A percentile compares a stretch with the other conserved stretches of the same genome.
Conservation (phyloP, 805 yeast genomes). For the Torulaspora gathmanii region DNA sequence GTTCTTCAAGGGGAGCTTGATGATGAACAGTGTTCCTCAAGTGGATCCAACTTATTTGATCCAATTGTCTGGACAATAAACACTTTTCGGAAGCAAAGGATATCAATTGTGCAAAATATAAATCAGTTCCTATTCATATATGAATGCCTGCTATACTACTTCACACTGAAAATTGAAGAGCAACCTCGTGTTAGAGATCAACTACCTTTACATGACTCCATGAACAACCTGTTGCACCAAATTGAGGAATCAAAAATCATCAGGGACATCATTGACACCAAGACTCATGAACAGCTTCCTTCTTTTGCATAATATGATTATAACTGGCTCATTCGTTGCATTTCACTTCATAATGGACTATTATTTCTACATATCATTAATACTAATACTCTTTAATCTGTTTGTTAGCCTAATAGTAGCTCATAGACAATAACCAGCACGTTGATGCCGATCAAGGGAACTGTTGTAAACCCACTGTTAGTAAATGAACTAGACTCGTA, state of each 20-base stretch:
- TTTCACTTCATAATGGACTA: constrained; percentile 2
- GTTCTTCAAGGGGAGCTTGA: constrained; percentile 17
- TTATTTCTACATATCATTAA: constrained; percentile 1
- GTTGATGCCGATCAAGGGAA: constrained; percentile 69
- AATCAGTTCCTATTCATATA: constrained; percentile 72
- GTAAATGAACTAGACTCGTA: background rate
- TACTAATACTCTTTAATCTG: background rate
- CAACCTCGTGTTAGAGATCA: background rate
- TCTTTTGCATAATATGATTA: constrained; percentile 1
- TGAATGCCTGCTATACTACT: constrained; percentile 44
- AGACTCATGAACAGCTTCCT: constrained; percentile 10
- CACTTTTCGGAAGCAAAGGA: constrained; percentile 64
- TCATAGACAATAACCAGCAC: constrained; percentile 65
- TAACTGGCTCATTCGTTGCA: background rate
- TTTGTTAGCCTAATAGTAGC: constrained; percentile 53
- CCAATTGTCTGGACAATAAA: constrained; percentile 60
- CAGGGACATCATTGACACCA: constrained; percentile 7
- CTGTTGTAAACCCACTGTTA: constrained; percentile 23
- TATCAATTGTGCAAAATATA: constrained; percentile 80
- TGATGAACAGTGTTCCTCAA: constrained; percentile 5
- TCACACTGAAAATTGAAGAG: constrained; percentile 20
- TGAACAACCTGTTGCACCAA: constrained; percentile 8
- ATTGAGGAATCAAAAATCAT: constrained; percentile 13
- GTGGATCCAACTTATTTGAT: constrained; percentile 37
- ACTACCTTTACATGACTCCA: constrained; percentile 2